Conservation (phyloP, 2,329 filamentous ascomycete species). For the Metarhizium humberi region DNA sequence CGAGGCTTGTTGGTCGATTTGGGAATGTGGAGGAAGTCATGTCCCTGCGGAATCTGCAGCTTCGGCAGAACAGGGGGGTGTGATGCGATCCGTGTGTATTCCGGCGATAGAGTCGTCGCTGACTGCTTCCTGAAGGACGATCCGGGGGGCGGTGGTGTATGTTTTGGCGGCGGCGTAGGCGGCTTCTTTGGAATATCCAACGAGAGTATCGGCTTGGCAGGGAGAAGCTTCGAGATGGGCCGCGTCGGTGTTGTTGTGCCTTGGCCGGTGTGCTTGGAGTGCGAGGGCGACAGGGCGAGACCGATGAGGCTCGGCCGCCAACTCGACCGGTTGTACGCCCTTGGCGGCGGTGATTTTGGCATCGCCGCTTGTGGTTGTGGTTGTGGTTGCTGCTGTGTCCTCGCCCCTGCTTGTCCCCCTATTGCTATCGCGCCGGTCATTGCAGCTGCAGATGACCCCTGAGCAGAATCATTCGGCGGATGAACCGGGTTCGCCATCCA, state of each 20-base stretch:
- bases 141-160: not conserved
- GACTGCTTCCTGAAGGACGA: not conserved
- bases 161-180: not conserved
- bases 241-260: conserved; percentile 18
- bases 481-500: conserved; percentile 18
- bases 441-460: conserved; percentile 3
- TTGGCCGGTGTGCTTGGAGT: conserved; percentile 9
- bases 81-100: conserved; percentile 9
- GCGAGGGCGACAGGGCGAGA: conserved; percentile 30
- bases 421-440: not conserved
- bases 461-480: conserved; percentile 11
- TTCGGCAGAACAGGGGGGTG: conserved; percentile 16
- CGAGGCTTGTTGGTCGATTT: conserved; percentile 13
- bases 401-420: not conserved
- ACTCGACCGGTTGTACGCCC: conserved; percentile 19
- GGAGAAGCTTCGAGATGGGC: conserved; percentile 33
- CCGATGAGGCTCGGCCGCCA: conserved; percentile 31
- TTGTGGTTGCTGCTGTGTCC: not conserved
- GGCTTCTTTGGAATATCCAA: conserved; percentile 2
- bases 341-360: conserved; percentile 12
- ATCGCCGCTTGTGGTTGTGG: not conserved
- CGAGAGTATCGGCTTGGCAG: conserved; percentile 35
- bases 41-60: conserved; percentile 17
- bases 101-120: conserved; percentile 5
- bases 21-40: not conserved